These are phyloP conservation scores for Hibiscus syriacus DNA, from an alignment of 345 rosid genomes.

Conservation along the genomic window DNA sequence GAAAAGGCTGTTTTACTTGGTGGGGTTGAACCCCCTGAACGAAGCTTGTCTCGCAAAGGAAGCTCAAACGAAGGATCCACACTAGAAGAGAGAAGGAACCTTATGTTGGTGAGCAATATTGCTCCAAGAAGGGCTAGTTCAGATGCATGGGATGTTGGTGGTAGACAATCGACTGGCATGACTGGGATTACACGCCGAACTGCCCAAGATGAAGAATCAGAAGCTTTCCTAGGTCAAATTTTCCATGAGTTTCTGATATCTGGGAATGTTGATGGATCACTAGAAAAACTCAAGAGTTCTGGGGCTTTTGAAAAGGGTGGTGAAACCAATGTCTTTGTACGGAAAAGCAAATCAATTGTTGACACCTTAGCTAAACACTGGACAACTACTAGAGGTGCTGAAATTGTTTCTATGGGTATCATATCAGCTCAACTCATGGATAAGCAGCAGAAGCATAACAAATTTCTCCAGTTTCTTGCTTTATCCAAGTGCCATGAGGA, in stretches of 20 bases:
- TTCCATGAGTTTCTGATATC: conserved; percentile 66
- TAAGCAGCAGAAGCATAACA: conserved; percentile 87
- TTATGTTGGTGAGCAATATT: conserved; percentile 33
- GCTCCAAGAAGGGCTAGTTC: conserved; percentile 63
- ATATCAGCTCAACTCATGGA: conserved; percentile 66
- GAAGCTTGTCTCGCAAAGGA: conserved; percentile 81
- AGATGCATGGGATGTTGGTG: conserved; percentile 52
- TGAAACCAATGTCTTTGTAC: conserved; percentile 71
- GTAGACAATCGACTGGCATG: conserved; percentile 39
- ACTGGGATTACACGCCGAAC: conserved; percentile 51
- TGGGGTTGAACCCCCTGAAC: conserved; percentile 93
- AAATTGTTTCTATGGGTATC: conserved; percentile 68
- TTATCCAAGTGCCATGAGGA: conserved; percentile 94
- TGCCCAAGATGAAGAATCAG: conserved; percentile 84
- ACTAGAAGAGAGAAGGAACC: conserved; percentile 55
- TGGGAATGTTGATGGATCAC: conserved; percentile 55
- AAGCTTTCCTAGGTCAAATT: conserved; percentile 74
- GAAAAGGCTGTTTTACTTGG: conserved; percentile 79
- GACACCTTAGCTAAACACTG: conserved; percentile 97
- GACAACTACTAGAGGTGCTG: conserved; percentile 97
- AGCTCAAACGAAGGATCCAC: conserved; percentile 74
- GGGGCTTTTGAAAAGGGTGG: conserved; percentile 93
- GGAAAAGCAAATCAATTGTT: conserved; percentile 75
- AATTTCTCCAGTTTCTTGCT: conserved; percentile 91
- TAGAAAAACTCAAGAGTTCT: conserved; percentile 58